A percentile compares a stretch with the other conserved stretches of the same genome.
phyloP scores from a whole-genome alignment of 2,329 filamentous ascomycete genomes.

The Exophiala bonariae region DNA sequence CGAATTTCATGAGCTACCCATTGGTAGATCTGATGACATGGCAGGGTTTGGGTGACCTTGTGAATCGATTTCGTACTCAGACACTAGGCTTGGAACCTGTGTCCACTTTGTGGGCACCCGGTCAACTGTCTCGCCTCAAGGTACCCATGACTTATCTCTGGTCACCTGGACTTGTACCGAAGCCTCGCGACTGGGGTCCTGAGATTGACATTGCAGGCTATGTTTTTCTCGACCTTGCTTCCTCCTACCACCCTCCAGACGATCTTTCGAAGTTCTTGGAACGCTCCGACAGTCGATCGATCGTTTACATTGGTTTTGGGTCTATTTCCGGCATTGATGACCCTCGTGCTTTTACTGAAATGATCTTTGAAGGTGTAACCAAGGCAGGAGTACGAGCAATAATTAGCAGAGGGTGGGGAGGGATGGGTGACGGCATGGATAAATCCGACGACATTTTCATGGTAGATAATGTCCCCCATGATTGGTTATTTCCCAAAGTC shows the following conservation, averaged over 20 bases:
- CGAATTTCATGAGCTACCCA: constrained; percentile 79
- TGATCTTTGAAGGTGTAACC: constrained; percentile 37
- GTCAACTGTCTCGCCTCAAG: constrained; percentile 69
- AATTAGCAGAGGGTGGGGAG: constrained; percentile 40
- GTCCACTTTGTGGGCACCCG: constrained; percentile 74
- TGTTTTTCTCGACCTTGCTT: constrained; percentile 53
- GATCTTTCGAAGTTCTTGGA: constrained; percentile 35
- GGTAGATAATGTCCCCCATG: constrained; percentile 38
- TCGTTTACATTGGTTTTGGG: constrained; percentile 38
- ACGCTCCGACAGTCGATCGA: constrained; percentile 27
- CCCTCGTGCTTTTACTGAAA: constrained; percentile 34
- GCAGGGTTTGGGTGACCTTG: constrained; percentile 66
- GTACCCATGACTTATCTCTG: constrained; percentile 76
- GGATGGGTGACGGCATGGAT: constrained; percentile 33
- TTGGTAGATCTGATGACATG: constrained; percentile 71
- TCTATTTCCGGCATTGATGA: constrained; percentile 39
- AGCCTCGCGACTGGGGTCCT: constrained; percentile 55
- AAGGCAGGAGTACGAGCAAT: constrained; percentile 36
- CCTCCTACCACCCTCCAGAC: constrained; percentile 43
- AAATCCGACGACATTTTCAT: constrained; percentile 34
- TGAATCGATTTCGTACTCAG: constrained; percentile 71
- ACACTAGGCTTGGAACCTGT: constrained; percentile 72
- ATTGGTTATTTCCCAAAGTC: constrained; percentile 40
- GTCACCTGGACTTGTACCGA: constrained; percentile 51
- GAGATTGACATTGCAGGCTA: constrained; percentile 57